A percentile compares a stretch with the other conserved stretches of the same genome.
Conservation (phyloP, 148 eudicot genomes). For the Spergularia bocconei region DNA sequence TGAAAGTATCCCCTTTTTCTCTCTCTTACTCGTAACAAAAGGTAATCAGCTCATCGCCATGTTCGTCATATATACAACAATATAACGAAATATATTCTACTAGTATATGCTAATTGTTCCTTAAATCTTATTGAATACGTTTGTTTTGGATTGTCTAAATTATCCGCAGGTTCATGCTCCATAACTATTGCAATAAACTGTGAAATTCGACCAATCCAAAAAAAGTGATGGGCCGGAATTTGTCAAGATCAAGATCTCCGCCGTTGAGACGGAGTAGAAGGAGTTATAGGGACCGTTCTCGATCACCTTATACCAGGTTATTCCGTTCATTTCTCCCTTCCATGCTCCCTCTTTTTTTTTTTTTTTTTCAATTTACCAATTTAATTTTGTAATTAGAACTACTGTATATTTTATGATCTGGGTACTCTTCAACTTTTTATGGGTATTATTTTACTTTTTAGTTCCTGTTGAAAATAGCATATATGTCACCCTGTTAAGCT, state of each 20-base stretch:
- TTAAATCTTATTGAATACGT: too few species aligned
- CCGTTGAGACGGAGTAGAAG: slow-evolving; percentile 56
- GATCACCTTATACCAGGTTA: slow-evolving; percentile 94
- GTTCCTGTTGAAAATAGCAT: neutral
- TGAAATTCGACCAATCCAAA: neutral
- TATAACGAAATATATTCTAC: too few species aligned
- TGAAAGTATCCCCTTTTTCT: too few species aligned
- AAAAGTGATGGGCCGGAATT: slow-evolving; percentile 51
- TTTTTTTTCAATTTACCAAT: neutral
- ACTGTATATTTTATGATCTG: too few species aligned
- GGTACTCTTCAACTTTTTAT: neutral
- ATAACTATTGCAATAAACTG: too few species aligned
- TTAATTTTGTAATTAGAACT: neutral
- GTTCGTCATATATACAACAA: too few species aligned
- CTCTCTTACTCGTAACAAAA: too few species aligned
- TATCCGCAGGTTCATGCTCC: too few species aligned
- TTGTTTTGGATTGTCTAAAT: too few species aligned
- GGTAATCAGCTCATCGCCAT: too few species aligned
- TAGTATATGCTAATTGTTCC: too few species aligned
- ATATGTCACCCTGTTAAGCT: too few species aligned
- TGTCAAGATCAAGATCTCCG: slow-evolving; percentile 78
- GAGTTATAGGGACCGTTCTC: slow-evolving; percentile 69
- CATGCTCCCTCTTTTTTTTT: slow-evolving; percentile 22
- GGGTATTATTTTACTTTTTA: neutral
- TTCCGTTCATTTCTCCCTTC: slow-evolving; percentile 37